Percentiles rank a stretch among this genome's conserved stretches.
Conservation (phyloP, 2,329 filamentous ascomycete species). For the Aspergillus neoniger region DNA sequence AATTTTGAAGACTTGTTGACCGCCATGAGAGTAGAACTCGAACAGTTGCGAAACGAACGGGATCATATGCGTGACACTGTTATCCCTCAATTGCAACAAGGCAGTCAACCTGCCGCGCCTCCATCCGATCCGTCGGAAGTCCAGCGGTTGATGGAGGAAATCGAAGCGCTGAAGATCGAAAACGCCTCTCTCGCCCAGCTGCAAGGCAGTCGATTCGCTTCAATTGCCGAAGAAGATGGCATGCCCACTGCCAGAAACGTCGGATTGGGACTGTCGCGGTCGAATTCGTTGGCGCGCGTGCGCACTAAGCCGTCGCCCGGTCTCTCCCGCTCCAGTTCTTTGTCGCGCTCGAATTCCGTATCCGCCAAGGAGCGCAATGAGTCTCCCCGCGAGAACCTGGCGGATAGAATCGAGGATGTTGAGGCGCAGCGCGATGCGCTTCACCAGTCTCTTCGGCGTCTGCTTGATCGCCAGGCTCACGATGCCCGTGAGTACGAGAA, state of each 20-base stretch:
- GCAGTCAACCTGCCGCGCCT: not conserved
- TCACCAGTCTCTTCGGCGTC: slow-evolving; percentile 79
- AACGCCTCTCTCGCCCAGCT: slow-evolving; percentile 51
- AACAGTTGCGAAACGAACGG: slow-evolving; percentile 80
- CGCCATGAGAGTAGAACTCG: slow-evolving; percentile 78
- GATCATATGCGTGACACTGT: slow-evolving; percentile 83
- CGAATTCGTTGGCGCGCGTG: slow-evolving; percentile 66
- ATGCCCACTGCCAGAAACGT: slow-evolving; percentile 48
- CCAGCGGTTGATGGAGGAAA: slow-evolving; percentile 81
- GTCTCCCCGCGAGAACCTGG: slow-evolving; percentile 65
- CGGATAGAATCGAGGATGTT: slow-evolving; percentile 84
- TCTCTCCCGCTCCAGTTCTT: slow-evolving; percentile 47
- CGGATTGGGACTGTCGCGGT: slow-evolving; percentile 60
- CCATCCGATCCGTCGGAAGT: slow-evolving; percentile 49
- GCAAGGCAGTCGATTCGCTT: slow-evolving; percentile 55
- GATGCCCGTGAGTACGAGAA: slow-evolving; percentile 83
- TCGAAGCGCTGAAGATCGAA: slow-evolving; percentile 63
- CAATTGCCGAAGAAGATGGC: slow-evolving; percentile 62
- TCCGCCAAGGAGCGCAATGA: slow-evolving; percentile 55
- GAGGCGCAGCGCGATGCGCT: slow-evolving; percentile 92
- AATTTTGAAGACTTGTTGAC: slow-evolving; percentile 91
- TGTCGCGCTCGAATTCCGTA: slow-evolving; percentile 62
- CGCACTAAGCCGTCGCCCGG: slow-evolving; percentile 44
- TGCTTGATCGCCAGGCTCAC: slow-evolving; percentile 81
- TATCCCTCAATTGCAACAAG: slow-evolving; percentile 71